These are phyloP conservation scores for Nicotiana attenuata DNA, from an alignment of 257 asterid species.

Conservation along the genomic window DNA sequence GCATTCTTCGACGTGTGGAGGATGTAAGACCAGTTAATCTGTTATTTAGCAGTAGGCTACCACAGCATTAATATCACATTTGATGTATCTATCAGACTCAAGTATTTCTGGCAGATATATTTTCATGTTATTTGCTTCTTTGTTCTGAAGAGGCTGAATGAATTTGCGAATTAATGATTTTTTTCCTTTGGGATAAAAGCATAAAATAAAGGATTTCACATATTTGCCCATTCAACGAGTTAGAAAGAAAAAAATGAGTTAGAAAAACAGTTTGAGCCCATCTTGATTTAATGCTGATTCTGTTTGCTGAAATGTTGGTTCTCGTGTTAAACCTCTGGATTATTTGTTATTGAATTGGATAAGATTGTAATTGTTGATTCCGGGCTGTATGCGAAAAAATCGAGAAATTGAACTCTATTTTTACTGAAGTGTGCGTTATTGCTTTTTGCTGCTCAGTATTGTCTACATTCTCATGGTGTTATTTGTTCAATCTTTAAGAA, in stretches of 20 bases:
- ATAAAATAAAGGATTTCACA: not conserved
- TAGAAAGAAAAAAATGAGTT: not conserved
- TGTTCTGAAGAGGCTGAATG: not conserved
- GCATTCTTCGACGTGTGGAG: conserved; percentile 87
- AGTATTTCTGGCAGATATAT: not conserved
- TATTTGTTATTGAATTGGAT: not conserved
- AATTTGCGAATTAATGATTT: not conserved
- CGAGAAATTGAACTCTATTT: not conserved
- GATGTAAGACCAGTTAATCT: conserved; percentile 42
- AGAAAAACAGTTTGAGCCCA: not conserved
- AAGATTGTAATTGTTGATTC: not conserved
- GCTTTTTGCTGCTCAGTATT: not conserved
- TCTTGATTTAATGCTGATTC: not conserved
- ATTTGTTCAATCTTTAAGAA: not conserved
- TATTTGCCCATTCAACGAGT: not conserved
- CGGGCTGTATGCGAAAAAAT: not conserved
- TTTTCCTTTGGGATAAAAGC: not conserved
- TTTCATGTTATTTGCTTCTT: not conserved
- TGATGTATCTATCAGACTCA: not conserved
- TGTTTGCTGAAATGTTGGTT: not conserved
- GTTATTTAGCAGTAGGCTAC: not conserved
- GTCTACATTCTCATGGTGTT: not conserved
- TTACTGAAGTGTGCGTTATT: not conserved
- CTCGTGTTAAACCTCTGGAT: not conserved
- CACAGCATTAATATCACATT: not conserved